phyloP scores from a whole-genome alignment of 1,284 basidiomycete genomes.

The Cutaneotrichosporon curvatum region DNA sequence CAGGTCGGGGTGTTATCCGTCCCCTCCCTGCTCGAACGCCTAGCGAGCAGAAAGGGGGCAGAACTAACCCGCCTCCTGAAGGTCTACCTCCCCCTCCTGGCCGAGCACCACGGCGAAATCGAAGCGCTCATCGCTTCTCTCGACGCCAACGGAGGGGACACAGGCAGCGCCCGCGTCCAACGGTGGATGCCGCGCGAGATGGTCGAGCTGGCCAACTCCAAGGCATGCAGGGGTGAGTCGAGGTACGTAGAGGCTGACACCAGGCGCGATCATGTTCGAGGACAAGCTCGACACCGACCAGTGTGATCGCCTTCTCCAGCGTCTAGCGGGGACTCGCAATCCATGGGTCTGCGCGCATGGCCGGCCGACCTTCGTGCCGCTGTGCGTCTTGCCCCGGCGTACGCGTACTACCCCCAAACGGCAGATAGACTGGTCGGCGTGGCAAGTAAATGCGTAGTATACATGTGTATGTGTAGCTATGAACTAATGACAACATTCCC shows the following conservation, averaged over 20 bases:
- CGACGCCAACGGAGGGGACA: constrained; percentile 21
- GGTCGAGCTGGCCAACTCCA: constrained; percentile 78
- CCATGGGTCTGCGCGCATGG: constrained; percentile 96
- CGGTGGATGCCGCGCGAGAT: constrained; percentile 71
- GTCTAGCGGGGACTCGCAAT: constrained; percentile 63
- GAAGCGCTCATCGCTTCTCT: constrained; percentile 24
- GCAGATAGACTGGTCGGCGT: constrained; percentile 22
- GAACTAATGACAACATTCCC: too few species aligned
- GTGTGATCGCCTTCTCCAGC: constrained; percentile 60
- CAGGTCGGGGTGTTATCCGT: constrained; percentile 41
- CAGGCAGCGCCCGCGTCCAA: constrained; percentile 52
- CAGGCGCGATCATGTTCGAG: constrained; percentile 96
- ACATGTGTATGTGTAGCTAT: too few species aligned
- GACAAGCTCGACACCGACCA: constrained; percentile 64
- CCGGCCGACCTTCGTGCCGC: constrained; percentile 44
- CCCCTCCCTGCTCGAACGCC: constrained; percentile 35
- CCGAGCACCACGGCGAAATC: constrained; percentile 25
- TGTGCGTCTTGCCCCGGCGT: constrained; percentile 28
- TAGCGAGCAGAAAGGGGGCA: constrained; percentile 24
- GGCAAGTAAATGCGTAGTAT: neutral
- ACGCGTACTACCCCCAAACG: neutral
- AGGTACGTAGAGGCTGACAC: constrained; percentile 7
- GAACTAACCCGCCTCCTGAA: constrained; percentile 34
- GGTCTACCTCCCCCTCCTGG: constrained; percentile 27
- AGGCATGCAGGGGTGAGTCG: constrained; percentile 79